A percentile compares a stretch with the other conserved stretches of the same genome.
phyloP scores from a whole-genome alignment of 2,329 filamentous ascomycete genomes.

The Daldinia sp. region DNA sequence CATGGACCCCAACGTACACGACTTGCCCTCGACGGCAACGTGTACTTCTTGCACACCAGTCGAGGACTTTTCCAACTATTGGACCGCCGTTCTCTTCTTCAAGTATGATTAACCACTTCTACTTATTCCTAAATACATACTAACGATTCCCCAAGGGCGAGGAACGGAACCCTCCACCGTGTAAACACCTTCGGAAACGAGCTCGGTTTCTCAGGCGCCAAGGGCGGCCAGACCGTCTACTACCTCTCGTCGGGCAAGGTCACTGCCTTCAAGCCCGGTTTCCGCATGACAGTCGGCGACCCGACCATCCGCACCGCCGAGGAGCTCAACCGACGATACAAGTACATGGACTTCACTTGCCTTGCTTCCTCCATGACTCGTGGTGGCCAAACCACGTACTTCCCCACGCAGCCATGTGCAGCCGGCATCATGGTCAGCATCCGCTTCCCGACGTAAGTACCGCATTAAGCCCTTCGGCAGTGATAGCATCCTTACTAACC shows the following conservation, averaged over 20 bases:
- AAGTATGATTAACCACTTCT: slow-evolving; percentile 24
- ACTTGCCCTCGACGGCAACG: slow-evolving; percentile 41
- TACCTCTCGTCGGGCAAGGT: slow-evolving; percentile 51
- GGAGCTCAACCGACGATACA: slow-evolving; percentile 42
- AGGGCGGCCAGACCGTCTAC: slow-evolving; percentile 52
- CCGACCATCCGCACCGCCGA: slow-evolving; percentile 43
- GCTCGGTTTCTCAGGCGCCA: slow-evolving; percentile 41
- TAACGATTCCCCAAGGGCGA: slow-evolving; percentile 34
- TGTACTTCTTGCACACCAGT: slow-evolving; percentile 44
- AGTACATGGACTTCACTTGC: slow-evolving; percentile 45
- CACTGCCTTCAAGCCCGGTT: slow-evolving; percentile 51
- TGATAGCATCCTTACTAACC: slow-evolving; percentile 40
- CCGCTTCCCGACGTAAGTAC: slow-evolving; percentile 52
- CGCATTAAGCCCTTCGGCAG: background rate
- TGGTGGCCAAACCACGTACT: slow-evolving; percentile 42
- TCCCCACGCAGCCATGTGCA: slow-evolving; percentile 48
- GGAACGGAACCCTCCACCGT: slow-evolving; percentile 44
- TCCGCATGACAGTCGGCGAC: slow-evolving; percentile 53
- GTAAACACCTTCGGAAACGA: slow-evolving; percentile 46
- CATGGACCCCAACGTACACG: slow-evolving; percentile 40
- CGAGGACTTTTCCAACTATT: slow-evolving; percentile 46
- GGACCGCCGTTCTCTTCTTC: slow-evolving; percentile 43
- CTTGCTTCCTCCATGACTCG: slow-evolving; percentile 42
- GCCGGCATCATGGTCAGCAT: slow-evolving; percentile 53
- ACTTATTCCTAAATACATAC: background rate